Percentiles rank a stretch among this genome's conserved stretches.
Evolutionary conservation across 345 rosid species (phyloP).

Genomic region (Ceriops decandra): DNA sequence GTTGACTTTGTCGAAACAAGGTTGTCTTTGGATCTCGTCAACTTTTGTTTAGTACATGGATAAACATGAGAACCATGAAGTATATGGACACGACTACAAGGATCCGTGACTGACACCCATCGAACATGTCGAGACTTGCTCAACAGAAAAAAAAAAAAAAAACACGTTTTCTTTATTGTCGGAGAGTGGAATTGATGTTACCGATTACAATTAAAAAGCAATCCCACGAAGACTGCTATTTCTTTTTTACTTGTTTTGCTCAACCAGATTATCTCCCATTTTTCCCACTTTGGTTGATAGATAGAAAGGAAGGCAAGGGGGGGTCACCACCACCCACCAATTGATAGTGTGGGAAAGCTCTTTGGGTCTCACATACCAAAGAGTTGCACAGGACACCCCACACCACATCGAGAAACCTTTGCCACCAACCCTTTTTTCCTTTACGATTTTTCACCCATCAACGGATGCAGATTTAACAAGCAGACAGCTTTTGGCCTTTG

Average conservation of each 20-base stretch:
- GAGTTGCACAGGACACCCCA: background rate
- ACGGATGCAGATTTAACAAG: background rate
- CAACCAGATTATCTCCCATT: background rate
- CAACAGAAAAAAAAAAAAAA: too few relatives aligned
- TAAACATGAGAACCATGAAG: too few relatives aligned
- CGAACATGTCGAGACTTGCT: too few relatives aligned
- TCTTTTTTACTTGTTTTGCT: background rate
- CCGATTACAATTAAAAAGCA: background rate
- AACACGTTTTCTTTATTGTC: background rate
- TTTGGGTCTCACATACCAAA: background rate
- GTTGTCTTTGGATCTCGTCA: too few relatives aligned
- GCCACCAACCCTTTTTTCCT: background rate
- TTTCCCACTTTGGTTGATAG: background rate
- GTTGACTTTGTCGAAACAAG: too few relatives aligned
- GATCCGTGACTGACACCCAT: too few relatives aligned
- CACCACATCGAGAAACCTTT: background rate
- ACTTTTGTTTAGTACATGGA: too few relatives aligned
- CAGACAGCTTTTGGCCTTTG: conserved; percentile 7
- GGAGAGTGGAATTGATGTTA: background rate
- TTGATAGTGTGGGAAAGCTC: background rate
- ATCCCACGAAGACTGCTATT: background rate
- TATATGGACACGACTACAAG: too few relatives aligned
- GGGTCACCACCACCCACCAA: conserved; percentile 4
- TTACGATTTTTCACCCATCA: background rate
- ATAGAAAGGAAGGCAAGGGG: background rate